Evolutionary conservation across 2,329 filamentous ascomycete genomes (phyloP), one percentile per base, ranked within the genome.

Genomic region (Ophiosphaerella korrae): DNA sequence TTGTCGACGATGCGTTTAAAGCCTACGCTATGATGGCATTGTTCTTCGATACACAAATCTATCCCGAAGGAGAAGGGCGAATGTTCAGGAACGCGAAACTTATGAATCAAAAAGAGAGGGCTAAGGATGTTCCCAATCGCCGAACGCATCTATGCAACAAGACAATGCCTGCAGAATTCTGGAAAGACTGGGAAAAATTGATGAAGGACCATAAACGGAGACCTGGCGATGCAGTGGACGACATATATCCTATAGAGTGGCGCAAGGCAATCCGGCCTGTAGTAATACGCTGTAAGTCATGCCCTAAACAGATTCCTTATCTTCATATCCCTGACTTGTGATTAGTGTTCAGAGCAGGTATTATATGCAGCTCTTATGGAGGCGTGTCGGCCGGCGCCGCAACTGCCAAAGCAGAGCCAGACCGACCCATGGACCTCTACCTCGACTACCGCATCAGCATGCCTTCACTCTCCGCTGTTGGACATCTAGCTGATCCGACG

Each of bases 271-370:
- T 74, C 16, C 69, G 78, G 1, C 76, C 76, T 6, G 74, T 75
- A 13, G 66, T 80, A 41, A 74, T 76, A 1, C 72, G 73, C n/a
- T 60, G 64, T 68, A 60, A 62, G 54, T 45, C 42, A 32, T 24
- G 36, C 38, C 13, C 3, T 38, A 3, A 4, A 21, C 18, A 21
- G 18, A 21, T 21, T 21, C 18, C 18, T 14, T 31, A 23, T 9
- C 23, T 9, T 32, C 23, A 12, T 31, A 21, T 33, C 6, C 13
- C 32, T 24, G 21, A 7, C 18, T 43, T 55, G 44, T 13, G 12
- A 11, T 2, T 42, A 77, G 74, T 81, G 9, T 81, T 78, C 63
- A 74, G 75, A 54, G 74, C 76, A 13, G 78, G 79, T 42, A 63
- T 81, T 32, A 73, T 81, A 44, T 63, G 62, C 21, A 53, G 64